A percentile compares a stretch with the other conserved stretches of the same genome.
Evolutionary conservation across 148 eudicot genomes (phyloP).

Genomic region (Chenopodium suecicum): DNA sequence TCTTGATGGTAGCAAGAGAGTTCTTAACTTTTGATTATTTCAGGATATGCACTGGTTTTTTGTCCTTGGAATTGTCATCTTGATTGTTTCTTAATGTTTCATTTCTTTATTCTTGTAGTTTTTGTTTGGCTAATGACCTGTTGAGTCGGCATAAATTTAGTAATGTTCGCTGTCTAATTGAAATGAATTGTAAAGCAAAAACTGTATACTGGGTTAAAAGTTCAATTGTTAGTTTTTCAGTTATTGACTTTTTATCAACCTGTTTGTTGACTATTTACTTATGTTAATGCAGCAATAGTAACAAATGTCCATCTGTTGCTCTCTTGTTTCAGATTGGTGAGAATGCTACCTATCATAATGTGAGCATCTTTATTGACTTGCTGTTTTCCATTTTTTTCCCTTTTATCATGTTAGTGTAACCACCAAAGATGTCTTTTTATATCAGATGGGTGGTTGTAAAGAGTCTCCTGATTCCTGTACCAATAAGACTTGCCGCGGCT

Average conservation of each 20-base stretch:
- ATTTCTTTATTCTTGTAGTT: neutral
- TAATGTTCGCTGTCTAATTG: neutral
- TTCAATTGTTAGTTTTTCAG: neutral
- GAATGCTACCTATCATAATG: conserved; percentile 79
- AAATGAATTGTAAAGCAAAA: neutral
- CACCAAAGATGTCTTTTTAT: neutral
- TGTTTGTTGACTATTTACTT: conserved; percentile 19
- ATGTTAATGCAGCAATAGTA: conserved; percentile 50
- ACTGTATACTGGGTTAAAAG: neutral
- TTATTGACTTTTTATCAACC: no score
- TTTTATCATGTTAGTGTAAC: neutral
- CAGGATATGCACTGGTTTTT: neutral
- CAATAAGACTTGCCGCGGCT: conserved; percentile 68
- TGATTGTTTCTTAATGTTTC: neutral
- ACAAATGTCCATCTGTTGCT: conserved; percentile 83
- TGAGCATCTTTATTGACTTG: conserved; percentile 33
- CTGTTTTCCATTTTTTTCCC: neutral
- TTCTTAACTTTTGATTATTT: neutral
- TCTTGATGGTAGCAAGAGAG: neutral
- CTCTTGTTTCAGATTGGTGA: conserved; percentile 96
- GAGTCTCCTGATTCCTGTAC: conserved; percentile 61
- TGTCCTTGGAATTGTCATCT: no score
- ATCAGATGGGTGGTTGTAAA: conserved; percentile 93
- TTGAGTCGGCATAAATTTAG: neutral
- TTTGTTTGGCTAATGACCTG: neutral